phyloP scores from a whole-genome alignment of 2,329 filamentous ascomycete genomes.

The Zarea fungicola region DNA sequence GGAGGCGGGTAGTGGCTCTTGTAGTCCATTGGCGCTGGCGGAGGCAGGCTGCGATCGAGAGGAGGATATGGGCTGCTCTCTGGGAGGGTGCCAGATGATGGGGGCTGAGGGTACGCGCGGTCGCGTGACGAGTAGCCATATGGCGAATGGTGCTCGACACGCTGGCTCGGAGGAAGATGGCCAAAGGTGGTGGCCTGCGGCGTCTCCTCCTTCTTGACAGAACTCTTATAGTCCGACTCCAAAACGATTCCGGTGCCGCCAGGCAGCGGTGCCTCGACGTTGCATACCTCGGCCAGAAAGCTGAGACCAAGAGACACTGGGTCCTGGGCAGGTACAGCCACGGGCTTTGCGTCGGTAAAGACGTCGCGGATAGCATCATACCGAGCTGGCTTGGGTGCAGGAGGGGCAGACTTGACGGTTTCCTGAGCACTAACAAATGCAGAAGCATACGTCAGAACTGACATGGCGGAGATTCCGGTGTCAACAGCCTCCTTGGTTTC shows the following conservation, averaged over 20 bases:
- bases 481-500: slow-evolving; percentile 11
- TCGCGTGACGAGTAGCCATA: slow-evolving; percentile 9
- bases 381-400: slow-evolving; percentile 15
- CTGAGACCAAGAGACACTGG: slow-evolving; percentile 25
- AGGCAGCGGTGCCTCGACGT: slow-evolving; percentile 24
- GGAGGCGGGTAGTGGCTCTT: slow-evolving; percentile 20
- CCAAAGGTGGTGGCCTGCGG: slow-evolving; percentile 13
- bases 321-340: slow-evolving; percentile 21
- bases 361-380: slow-evolving; percentile 35
- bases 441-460: slow-evolving; percentile 18
- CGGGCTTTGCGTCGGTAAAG: slow-evolving; percentile 33
- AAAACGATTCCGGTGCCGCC: slow-evolving; percentile 13
- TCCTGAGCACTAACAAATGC: slow-evolving; percentile 18
- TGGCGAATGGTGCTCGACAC: slow-evolving; percentile 2
- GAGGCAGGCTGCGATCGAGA: slow-evolving; percentile 22
- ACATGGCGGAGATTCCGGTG: slow-evolving; percentile 13
- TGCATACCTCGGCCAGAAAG: slow-evolving; percentile 31
- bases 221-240: slow-evolving; percentile 4
- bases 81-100: slow-evolving; percentile 6
- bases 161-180: not conserved
- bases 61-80: slow-evolving; percentile 18
- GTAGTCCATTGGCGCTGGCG: slow-evolving; percentile 25
- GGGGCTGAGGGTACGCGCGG: slow-evolving; percentile 10
- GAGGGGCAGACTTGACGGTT: slow-evolving; percentile 4
- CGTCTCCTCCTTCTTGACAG: slow-evolving; percentile 21